Evolutionary conservation across 345 rosid genomes (phyloP), one percentile per base, ranked within the genome.

Genomic region (Gossypium herbaceum): DNA sequence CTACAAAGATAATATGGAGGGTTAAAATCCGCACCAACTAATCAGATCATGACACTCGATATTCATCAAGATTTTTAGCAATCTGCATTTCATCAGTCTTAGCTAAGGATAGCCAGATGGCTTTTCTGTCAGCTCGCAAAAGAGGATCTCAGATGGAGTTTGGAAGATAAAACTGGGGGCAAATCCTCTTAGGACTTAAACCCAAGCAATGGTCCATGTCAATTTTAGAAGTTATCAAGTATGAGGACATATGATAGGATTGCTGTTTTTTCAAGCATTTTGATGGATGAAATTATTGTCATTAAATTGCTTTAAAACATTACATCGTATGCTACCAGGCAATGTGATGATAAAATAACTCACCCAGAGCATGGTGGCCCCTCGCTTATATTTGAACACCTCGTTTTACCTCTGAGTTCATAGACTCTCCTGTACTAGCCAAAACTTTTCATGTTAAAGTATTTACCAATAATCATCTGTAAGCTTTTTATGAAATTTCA

Each of bases 351-450:
- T 27, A 51, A 45, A 75, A 52, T 29, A 59, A 71, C 77, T 76
- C 88, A 96, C 99, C 99, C 98, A 25, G 97, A 80, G 84, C 99
- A 96, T 24, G 99, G 99, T 20, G 98, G 97, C 65, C 98, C 99
- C 84, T 90, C 91, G 2, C 99, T 96, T 77, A 67, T 43, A 78
- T 86, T 89, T 43, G 92, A 83, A 81, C 99, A 96, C 82, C 86
- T 96, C 20, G 85, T 81, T 78, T 89, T 90, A 75, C 98, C 99
- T 85, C 97, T 86, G 39, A 44, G 73, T 13, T 92, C 94, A 71
- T 87, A 93, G 68, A 93, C 92, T 83, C 99, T 89, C 78, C 99
- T 96, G 92, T 84, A 67, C 39, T 68, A 19, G 78, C 57, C 59
- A 71, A 71, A 73, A 73, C 60, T 75, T 76, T 70, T 45, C 54